phyloP scores from a whole-genome alignment of 345 rosid genomes.

The Bruguiera parviflora region DNA sequence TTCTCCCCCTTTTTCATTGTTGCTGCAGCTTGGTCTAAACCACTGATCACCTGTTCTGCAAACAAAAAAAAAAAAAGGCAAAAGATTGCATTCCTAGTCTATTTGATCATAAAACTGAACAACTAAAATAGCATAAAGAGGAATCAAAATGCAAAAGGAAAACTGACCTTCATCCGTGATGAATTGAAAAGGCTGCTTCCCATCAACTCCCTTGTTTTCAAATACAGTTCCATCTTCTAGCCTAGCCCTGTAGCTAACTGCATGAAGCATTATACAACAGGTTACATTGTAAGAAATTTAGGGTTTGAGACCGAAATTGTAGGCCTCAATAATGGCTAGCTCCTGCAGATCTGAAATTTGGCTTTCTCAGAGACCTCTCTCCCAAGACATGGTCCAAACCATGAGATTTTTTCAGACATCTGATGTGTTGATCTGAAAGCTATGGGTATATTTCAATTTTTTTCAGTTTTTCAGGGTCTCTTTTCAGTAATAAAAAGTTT shows the following conservation, averaged over 20 bases:
- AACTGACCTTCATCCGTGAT: conserved; percentile 51
- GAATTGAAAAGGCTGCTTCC: conserved; percentile 44
- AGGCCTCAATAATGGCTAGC: no score
- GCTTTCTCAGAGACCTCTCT: background rate
- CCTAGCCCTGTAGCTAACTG: conserved; percentile 49
- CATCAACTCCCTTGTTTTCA: conserved; percentile 52
- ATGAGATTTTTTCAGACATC: no score
- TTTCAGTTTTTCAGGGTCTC: no score
- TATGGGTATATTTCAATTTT: no score
- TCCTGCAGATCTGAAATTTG: background rate
- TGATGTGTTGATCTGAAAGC: no score
- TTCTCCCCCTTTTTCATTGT: conserved; percentile 55
- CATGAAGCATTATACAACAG: conserved; percentile 6
- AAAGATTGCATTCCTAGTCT: background rate
- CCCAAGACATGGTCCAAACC: no score
- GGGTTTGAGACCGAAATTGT: background rate
- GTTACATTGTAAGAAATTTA: background rate
- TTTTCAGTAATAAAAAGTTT: no score
- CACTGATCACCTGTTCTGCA: conserved; percentile 46
- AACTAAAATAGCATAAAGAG: background rate
- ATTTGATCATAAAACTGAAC: background rate
- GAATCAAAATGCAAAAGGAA: background rate
- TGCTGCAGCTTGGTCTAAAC: conserved; percentile 47
- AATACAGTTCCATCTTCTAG: conserved; percentile 52
- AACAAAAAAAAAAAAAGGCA: background rate